Evolutionary conservation across 2,329 filamentous ascomycete species (phyloP), one percentile per base, ranked within the genome.

Genomic region (Claviceps quebecensis): DNA sequence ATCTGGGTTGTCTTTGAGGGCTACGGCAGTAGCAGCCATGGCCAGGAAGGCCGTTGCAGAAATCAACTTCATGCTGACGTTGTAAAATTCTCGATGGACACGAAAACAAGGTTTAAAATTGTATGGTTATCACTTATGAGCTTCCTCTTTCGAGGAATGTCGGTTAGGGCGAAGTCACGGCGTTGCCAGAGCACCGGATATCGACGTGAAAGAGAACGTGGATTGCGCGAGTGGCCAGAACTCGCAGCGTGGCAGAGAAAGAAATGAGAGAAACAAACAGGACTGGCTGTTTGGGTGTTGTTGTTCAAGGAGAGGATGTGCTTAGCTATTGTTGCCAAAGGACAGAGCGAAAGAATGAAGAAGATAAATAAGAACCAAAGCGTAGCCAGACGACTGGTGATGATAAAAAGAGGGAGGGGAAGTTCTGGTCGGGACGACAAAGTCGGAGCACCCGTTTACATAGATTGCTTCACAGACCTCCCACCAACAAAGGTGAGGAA

Each of bases 1-100:
- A 22, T 67, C 61, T 58, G 75, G 70, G 46, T 52, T 47, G 41
- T 67, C 61, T 58, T 75, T 72, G 57, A 68, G 68, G 61, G 71
- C 61, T 54, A 58, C 47, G 51, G 56, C 68, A 37, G 67, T 63
- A 54, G 68, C 62, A 47, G 66, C 63, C 38, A 70, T 55, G 55
- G 70, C 71, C 55, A 70, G 64, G 44, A 70, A 51, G 49, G 63
- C 61, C 47, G 63, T 53, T 40, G 57, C 55, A 45, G 60, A 54
- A 49, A 58, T 54, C 53, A 63, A 57, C 60, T 69, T 71, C 69
- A 72, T 72, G 48, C 36, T 56, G 57, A 39, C 39, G n/a, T 36
- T 23, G 38, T 40, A 5, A 8, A 49, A 52, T 50, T 36, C 16
- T 57, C n/a, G 19, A 14, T 3, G 11, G 34, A 17, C 3, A 34